These are phyloP conservation scores for Fusarium palustre DNA, from an alignment of 2,329 filamentous ascomycete species.

Conservation along the genomic window DNA sequence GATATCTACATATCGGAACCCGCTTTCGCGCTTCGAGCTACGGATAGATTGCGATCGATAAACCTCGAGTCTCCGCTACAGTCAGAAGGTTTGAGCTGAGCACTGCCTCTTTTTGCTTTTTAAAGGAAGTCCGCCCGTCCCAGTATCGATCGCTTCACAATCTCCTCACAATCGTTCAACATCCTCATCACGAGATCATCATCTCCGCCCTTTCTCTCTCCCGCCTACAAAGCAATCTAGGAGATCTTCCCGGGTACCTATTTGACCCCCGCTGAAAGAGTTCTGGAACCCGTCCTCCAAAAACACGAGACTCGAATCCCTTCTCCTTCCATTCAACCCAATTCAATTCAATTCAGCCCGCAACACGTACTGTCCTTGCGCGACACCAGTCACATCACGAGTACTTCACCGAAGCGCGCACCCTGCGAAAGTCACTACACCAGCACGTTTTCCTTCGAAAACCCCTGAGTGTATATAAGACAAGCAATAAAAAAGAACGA, in stretches of 20 bases:
- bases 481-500: conserved; percentile 51
- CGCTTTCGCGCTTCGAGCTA: conserved; percentile 25
- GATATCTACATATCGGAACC: conserved; percentile 18
- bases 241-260: conserved; percentile 46
- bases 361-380: conserved; percentile 52
- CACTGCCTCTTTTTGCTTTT: conserved; percentile 55
- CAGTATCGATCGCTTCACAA: conserved; percentile 55
- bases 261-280: conserved; percentile 48
- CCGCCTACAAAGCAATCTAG: conserved; percentile 45
- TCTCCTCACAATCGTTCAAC: conserved; percentile 50
- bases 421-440: conserved; percentile 69
- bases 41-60: conserved; percentile 45
- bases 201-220: conserved; percentile 51
- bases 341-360: conserved; percentile 29
- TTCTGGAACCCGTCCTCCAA: conserved; percentile 49
- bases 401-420: conserved; percentile 58
- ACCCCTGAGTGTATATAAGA: conserved; percentile 85
- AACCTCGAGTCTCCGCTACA: conserved; percentile 39
- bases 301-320: conserved; percentile 46
- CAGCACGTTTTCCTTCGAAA: conserved; percentile 94
- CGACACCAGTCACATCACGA: conserved; percentile 56
- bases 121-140: conserved; percentile 51
- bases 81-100: conserved; percentile 55
- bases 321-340: conserved; percentile 44
- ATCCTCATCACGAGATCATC: conserved; percentile 48